Percentiles rank a stretch among this genome's conserved stretches.
These are phyloP conservation scores for Dioscorea cayenensis DNA, from an alignment of 116 monocot species.

Conservation along the genomic window DNA sequence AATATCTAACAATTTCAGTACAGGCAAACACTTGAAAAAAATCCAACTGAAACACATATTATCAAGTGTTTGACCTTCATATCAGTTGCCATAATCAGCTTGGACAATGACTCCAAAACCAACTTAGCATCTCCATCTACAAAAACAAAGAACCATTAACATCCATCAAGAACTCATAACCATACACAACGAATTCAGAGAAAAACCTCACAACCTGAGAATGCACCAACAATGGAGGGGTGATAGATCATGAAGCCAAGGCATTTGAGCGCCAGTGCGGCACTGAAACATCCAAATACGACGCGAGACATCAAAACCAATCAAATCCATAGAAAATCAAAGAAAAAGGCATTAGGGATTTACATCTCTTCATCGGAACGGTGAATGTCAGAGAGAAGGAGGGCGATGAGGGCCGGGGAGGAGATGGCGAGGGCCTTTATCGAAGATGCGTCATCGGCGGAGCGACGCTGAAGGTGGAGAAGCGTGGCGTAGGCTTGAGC, in stretches of 20 bases:
- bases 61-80: slow-evolving; percentile 47
- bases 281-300: slow-evolving; percentile 10
- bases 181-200: background rate
- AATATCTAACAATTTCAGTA: background rate
- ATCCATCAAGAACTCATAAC: background rate
- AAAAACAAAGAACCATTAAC: slow-evolving; percentile 4
- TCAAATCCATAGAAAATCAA: too few relatives aligned
- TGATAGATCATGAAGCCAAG: slow-evolving; percentile 70
- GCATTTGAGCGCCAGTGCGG: slow-evolving; percentile 53
- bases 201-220: slow-evolving; percentile 28
- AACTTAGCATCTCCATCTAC: slow-evolving; percentile 17
- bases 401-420: slow-evolving; percentile 34
- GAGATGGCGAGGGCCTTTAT: slow-evolving; percentile 23
- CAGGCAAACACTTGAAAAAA: too few relatives aligned
- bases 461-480: slow-evolving; percentile 29
- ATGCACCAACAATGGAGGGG: slow-evolving; percentile 24
- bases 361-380: slow-evolving; percentile 56
- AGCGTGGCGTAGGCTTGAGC: slow-evolving; percentile 43
- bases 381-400: slow-evolving; percentile 36
- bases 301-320: background rate
- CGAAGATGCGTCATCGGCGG: slow-evolving; percentile 21
- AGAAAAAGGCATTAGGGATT: background rate
- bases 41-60: background rate
- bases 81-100: slow-evolving; percentile 28
- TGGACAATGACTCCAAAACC: slow-evolving; percentile 36